These are phyloP conservation scores for Pyracantha coccinea DNA, from an alignment of 331 rosid species.

Conservation along the genomic window DNA sequence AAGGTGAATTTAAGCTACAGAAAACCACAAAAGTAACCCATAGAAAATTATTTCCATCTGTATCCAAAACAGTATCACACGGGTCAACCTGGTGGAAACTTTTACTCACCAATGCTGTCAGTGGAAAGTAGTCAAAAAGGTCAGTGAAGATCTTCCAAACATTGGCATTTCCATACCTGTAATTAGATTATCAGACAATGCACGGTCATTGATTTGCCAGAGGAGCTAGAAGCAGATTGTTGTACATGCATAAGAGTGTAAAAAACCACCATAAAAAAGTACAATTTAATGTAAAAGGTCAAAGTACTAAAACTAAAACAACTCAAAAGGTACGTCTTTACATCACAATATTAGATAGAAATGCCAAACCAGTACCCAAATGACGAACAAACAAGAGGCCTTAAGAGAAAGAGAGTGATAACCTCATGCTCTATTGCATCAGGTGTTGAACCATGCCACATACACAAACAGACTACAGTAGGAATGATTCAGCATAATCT, in stretches of 20 bases:
- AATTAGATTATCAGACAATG: conserved; percentile 9
- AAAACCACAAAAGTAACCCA: neutral
- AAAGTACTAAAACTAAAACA: neutral
- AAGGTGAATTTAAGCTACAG: neutral
- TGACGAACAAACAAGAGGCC: neutral
- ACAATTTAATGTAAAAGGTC: neutral
- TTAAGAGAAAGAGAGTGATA: neutral
- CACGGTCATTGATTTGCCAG: conserved; percentile 11
- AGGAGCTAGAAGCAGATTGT: conserved; percentile 2
- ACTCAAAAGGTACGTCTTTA: neutral
- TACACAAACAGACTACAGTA: neutral
- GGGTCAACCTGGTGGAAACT: neutral
- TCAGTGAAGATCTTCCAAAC: conserved; percentile 98
- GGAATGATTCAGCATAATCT: neutral
- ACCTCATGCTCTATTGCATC: neutral
- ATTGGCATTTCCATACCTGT: conserved; percentile 94
- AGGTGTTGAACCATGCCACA: neutral
- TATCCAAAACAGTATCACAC: conserved; percentile 1
- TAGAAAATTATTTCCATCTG: neutral
- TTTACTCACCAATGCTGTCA: conserved; percentile 93
- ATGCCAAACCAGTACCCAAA: neutral
- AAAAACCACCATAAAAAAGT: neutral
- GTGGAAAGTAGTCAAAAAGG: conserved; percentile 69
- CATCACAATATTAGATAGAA: neutral
- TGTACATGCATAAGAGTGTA: neutral